Evolutionary conservation across 306 rosid species (phyloP), one percentile per base, ranked within the genome.

Genomic region (Spatholobus suberectus): DNA sequence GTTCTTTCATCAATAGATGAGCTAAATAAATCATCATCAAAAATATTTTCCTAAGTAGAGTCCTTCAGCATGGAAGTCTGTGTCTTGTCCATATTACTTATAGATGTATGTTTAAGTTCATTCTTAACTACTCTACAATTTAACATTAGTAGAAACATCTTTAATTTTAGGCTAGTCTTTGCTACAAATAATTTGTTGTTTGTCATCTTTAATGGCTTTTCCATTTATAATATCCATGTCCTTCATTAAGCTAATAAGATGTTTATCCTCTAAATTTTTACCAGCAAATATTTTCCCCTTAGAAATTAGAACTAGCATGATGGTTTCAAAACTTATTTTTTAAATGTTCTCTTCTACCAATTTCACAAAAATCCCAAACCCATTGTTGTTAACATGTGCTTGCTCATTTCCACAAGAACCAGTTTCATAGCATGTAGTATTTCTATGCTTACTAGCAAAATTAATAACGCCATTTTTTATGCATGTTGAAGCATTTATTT

Each of bases 61-160:
- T 84, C 79, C 35, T 78, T 23, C 62, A 44, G 40, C 38, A 67
- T 26, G 41, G 84, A 85, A 78, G 81, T 75, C 66, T 24, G 66
- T 63, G 58, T 66, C 21, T 21, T 54, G 65, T 79, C 72, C 62
- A 20, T 58, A 81, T 38, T 41, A 69, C 68, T 77, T 17, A 10
- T 20, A 13, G 70, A 68, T 34, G 38, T 24, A 59, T 76, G 43
- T 32, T 65, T 34, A 66, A 24, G 74, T 51, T 62, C 89, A 77
- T 55, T 78, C 57, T 59, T 81, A 81, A 73, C 71, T 83, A 44
- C 63, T 70, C 70, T 82, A 85, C 80, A 78, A 82, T 29, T 81
- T 37, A 35, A 47, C 62, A 78, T 65, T 52, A 61, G 61, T 32
- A 77, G 66, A 78, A 66, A 72, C 55, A 58, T 82, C 76, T 75